Percentiles rank a stretch among this genome's conserved stretches.
Evolutionary conservation across 345 rosid species (phyloP).

Genomic region (Corchorus olitorius): DNA sequence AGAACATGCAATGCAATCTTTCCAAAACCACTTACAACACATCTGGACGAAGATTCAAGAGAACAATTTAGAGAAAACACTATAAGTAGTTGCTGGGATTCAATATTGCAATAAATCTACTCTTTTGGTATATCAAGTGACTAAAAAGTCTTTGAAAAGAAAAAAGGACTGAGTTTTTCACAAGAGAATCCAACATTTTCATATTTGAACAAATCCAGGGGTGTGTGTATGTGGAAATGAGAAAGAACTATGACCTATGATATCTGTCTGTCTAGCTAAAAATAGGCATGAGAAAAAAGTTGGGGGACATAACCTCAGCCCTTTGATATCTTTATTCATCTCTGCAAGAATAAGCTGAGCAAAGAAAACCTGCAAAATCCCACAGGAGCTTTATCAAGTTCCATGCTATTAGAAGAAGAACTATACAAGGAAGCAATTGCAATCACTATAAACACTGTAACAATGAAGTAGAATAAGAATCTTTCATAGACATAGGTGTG

Average conservation of each 20-base stretch:
- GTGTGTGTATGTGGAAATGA: background rate
- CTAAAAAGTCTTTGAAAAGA: background rate
- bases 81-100: background rate
- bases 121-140: background rate
- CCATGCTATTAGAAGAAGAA: conserved; percentile 12
- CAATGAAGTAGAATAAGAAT: conserved; percentile 4
- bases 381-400: conserved; percentile 27
- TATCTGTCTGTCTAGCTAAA: background rate
- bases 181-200: background rate
- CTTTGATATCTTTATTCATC: conserved; percentile 93
- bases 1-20: conserved; percentile 99
- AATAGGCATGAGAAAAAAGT: conserved; percentile 12
- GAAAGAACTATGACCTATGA: background rate
- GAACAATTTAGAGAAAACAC: conserved; percentile 16
- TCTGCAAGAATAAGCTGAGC: conserved; percentile 93
- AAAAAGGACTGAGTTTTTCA: conserved; percentile 2
- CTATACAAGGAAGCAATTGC: background rate
- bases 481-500: conserved; percentile 2
- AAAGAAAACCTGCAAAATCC: conserved; percentile 82
- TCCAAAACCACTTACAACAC: conserved; percentile 96
- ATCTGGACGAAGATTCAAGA: conserved; percentile 47
- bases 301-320: conserved; percentile 65
- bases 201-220: background rate
- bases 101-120: background rate
- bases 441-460: background rate